Evolutionary conservation across 768 basidiomycete genomes (phyloP).

Genomic region (Lentinula boryana): DNA sequence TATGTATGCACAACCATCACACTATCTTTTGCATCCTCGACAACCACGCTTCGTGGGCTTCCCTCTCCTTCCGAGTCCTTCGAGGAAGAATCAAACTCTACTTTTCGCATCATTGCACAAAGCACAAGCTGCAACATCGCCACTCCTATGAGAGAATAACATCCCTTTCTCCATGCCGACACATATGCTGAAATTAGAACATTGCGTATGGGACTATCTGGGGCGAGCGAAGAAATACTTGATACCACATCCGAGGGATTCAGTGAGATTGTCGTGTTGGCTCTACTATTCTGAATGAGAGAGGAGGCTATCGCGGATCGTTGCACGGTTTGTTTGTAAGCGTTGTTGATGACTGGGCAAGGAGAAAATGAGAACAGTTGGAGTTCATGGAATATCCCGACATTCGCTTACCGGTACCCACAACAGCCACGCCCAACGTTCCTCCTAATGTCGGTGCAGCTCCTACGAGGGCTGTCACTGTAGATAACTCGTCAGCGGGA

Average conservation of each 20-base stretch:
- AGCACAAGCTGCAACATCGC: slow-evolving; percentile 16
- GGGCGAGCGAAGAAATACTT: slow-evolving; percentile 9
- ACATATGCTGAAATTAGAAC: slow-evolving; percentile 15
- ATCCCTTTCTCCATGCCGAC: slow-evolving; percentile 15
- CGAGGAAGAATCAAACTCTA: not conserved
- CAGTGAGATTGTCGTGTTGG: slow-evolving; percentile 8
- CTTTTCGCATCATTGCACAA: slow-evolving; percentile 12
- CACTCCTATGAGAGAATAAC: slow-evolving; percentile 14
- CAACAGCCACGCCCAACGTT: slow-evolving; percentile 19
- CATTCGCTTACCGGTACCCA: slow-evolving; percentile 15
- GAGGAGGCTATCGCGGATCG: not conserved
- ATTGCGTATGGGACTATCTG: slow-evolving; percentile 3
- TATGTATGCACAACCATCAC: slow-evolving; percentile 12
- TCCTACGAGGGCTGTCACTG: slow-evolving; percentile 18
- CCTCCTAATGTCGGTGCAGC: slow-evolving; percentile 17
- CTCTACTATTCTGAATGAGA: not conserved
- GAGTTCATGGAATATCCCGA: too few relatives aligned
- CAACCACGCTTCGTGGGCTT: not conserved
- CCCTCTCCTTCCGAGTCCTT: not conserved
- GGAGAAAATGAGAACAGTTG: not conserved
- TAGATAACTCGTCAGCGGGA: slow-evolving; percentile 16
- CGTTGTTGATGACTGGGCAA: slow-evolving; percentile 17
- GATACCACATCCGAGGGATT: slow-evolving; percentile 16
- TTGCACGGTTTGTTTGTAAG: slow-evolving; percentile 11
- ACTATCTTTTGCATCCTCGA: slow-evolving; percentile 89